A percentile compares a stretch with the other conserved stretches of the same genome.
Evolutionary conservation across 331 rosid species (phyloP).

Genomic region (Spiraea crenata): DNA sequence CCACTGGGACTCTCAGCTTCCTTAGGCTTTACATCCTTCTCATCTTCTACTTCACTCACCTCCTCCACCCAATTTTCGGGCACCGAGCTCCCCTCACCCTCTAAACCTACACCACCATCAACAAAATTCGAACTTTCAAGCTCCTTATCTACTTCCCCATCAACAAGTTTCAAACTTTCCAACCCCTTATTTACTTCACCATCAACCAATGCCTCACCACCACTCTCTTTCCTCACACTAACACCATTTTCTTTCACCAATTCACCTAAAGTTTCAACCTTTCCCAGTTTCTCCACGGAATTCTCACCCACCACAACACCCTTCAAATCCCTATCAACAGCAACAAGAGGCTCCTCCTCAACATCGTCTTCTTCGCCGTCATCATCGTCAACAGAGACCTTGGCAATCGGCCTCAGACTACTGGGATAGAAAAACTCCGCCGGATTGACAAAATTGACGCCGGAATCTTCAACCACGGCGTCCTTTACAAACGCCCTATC

Average conservation of each 20-base stretch:
- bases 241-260: conserved; percentile 33
- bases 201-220: conserved; percentile 27
- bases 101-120: neutral
- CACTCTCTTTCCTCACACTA: conserved; percentile 27
- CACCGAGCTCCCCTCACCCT: conserved; percentile 7
- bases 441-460: conserved; percentile 15
- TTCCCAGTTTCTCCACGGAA: conserved; percentile 24
- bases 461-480: conserved; percentile 11
- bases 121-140: neutral
- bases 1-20: conserved; percentile 20
- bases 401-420: conserved; percentile 54
- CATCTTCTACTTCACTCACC: conserved; percentile 15
- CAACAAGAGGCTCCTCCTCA: too few relatives aligned
- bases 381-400: conserved; percentile 51
- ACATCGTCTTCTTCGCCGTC: conserved; percentile 20
- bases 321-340: conserved; percentile 15
- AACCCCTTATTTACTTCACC: conserved; percentile 14
- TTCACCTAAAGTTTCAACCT: conserved; percentile 21
- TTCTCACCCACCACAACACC: conserved; percentile 28
- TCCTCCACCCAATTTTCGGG: conserved; percentile 22
- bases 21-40: conserved; percentile 19
- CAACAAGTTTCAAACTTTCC: neutral
- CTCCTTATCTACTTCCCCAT: conserved; percentile 14
- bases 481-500: conserved; percentile 40
- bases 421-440: conserved; percentile 32